phyloP scores from a whole-genome alignment of 441 rosid genomes.

The Pelargonium exstipulatum region DNA sequence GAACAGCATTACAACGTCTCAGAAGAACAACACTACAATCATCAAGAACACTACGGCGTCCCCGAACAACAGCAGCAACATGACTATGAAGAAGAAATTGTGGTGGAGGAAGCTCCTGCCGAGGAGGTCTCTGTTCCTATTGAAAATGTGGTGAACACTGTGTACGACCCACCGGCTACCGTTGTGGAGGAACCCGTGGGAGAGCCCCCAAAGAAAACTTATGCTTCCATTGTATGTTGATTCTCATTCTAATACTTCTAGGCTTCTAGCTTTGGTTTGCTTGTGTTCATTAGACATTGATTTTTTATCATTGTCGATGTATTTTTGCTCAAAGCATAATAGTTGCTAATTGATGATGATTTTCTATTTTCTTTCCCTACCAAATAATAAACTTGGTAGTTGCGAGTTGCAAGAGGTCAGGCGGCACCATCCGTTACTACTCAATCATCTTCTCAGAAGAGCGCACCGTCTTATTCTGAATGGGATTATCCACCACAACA shows the following conservation, averaged over 20 bases:
- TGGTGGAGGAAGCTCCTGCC: conserved; percentile 42
- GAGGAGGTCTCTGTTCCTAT: conserved; percentile 32
- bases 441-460: conserved; percentile 39
- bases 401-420: conserved; percentile 49
- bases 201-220: conserved; percentile 53
- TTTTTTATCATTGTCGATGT: not conserved
- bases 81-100: conserved; percentile 41
- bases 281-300: not conserved
- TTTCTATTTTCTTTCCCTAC: not conserved
- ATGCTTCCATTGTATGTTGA: conserved; percentile 57
- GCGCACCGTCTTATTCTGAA: conserved; percentile 37
- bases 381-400: conserved; percentile 26
- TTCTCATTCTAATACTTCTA: conserved; percentile 13
- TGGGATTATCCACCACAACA: conserved; percentile 40
- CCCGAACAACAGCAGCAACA: conserved; percentile 36
- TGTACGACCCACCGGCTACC: conserved; percentile 33
- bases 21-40: not conserved
- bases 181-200: conserved; percentile 45
- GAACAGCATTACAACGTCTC: conserved; percentile 3
- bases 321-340: not conserved
- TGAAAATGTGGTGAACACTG: conserved; percentile 33
- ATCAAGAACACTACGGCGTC: conserved; percentile 15
- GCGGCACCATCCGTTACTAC: conserved; percentile 32
- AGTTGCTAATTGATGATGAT: not conserved
- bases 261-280: conserved; percentile 9